Conservation (phyloP, 495 filamentous ascomycete species). For the Penicillium waksmanii region DNA sequence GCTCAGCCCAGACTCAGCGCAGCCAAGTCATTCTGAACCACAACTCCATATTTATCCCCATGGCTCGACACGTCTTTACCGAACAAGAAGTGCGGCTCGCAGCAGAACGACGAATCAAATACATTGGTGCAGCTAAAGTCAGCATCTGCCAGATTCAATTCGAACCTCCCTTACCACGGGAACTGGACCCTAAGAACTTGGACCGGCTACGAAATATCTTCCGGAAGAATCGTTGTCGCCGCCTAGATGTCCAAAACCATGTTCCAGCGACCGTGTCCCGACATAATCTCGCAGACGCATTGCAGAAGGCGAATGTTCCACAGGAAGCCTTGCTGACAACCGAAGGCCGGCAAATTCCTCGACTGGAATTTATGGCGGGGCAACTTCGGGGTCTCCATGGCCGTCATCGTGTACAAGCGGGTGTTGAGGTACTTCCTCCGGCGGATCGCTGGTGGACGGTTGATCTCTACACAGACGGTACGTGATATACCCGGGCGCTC, state of each 20-base stretch:
- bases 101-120: conserved; percentile 9
- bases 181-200: conserved; percentile 22
- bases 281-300: conserved; percentile 8
- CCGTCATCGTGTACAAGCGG: too few species aligned
- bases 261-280: conserved; percentile 26
- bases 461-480: too few species aligned
- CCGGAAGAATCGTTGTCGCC: conserved; percentile 21
- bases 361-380: too few species aligned
- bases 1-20: too few species aligned
- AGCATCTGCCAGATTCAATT: conserved; percentile 23
- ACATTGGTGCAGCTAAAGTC: conserved; percentile 12
- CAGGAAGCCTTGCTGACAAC: too few species aligned
- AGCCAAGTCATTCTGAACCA: not conserved
- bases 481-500: too few species aligned
- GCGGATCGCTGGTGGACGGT: too few species aligned
- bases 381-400: too few species aligned
- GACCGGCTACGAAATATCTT: conserved; percentile 26
- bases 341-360: too few species aligned
- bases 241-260: conserved; percentile 28
- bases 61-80: conserved; percentile 9
- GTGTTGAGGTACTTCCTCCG: too few species aligned
- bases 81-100: conserved; percentile 12
- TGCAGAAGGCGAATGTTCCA: too few species aligned
- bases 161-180: conserved; percentile 11
- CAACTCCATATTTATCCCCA: not conserved